Conservation (phyloP, 495 filamentous ascomycete species). For the Aspergillus leporis region DNA sequence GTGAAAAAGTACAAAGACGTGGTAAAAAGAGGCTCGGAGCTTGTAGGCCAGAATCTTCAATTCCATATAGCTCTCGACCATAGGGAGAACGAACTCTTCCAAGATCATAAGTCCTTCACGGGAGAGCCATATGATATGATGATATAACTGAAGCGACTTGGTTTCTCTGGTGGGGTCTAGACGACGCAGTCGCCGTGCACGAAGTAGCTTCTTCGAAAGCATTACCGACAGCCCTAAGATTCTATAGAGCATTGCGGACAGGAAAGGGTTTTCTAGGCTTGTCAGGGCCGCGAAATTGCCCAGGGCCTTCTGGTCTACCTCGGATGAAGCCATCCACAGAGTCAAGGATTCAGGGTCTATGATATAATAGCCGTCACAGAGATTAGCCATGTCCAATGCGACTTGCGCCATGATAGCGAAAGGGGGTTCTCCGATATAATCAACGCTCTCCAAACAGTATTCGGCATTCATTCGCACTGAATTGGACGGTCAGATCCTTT, state of each 20-base stretch:
- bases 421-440: not conserved
- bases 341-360: constrained; percentile 28
- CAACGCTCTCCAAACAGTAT: not conserved
- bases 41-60: constrained; percentile 88
- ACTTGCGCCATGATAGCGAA: constrained; percentile 6
- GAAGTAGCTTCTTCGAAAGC: constrained; percentile 79
- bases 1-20: constrained; percentile 96
- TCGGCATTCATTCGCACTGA: not conserved
- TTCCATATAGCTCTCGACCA: constrained; percentile 68
- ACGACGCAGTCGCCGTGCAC: constrained; percentile 80
- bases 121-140: constrained; percentile 94
- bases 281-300: constrained; percentile 79
- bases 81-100: constrained; percentile 82
- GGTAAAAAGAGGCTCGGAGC: constrained; percentile 89
- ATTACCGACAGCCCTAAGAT: constrained; percentile 89
- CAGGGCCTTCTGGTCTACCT: constrained; percentile 96
- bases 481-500: not conserved
- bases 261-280: constrained; percentile 66
- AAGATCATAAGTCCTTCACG: constrained; percentile 86
- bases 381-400: constrained; percentile 19
- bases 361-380: constrained; percentile 11
- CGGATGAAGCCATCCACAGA: constrained; percentile 86
- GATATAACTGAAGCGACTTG: constrained; percentile 76
- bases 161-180: constrained; percentile 77
- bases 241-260: constrained; percentile 82